phyloP scores from a whole-genome alignment of 1,284 basidiomycete species.

The Apiotrichum gamsii region DNA sequence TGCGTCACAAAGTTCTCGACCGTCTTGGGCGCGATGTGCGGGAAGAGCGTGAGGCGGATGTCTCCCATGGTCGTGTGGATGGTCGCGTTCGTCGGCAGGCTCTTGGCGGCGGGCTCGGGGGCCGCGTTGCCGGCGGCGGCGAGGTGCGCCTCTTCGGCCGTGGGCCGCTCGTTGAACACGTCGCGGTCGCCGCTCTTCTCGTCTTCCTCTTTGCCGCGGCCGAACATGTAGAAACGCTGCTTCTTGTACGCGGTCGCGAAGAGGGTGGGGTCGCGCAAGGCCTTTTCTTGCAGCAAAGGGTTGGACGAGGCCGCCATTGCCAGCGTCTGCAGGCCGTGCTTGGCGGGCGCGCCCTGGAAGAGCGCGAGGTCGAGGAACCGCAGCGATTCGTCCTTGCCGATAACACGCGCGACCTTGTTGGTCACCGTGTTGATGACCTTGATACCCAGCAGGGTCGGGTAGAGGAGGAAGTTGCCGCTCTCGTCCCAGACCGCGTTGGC shows the following conservation, averaged over 20 bases:
- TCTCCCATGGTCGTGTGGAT: slow-evolving; percentile 96
- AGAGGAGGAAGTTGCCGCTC: slow-evolving; percentile 86
- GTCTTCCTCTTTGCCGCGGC: slow-evolving; percentile 85
- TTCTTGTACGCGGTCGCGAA: slow-evolving; percentile 92
- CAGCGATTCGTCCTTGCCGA: slow-evolving; percentile 92
- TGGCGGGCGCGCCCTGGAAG: slow-evolving; percentile 89
- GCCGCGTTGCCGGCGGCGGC: slow-evolving; percentile 58
- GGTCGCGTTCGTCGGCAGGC: slow-evolving; percentile 56
- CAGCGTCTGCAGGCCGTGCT: slow-evolving; percentile 74
- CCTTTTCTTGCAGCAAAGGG: slow-evolving; percentile 80
- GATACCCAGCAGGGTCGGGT: slow-evolving; percentile 87
- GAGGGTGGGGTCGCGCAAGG: slow-evolving; percentile 78
- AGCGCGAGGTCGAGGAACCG: slow-evolving; percentile 82
- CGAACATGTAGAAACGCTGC: slow-evolving; percentile 95
- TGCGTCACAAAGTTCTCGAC: slow-evolving; percentile 98
- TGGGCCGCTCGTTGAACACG: slow-evolving; percentile 97
- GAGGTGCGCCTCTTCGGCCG: slow-evolving; percentile 90
- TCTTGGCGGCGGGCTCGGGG: slow-evolving; percentile 58
- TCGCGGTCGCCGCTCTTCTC: slow-evolving; percentile 84
- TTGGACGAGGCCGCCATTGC: slow-evolving; percentile 95
- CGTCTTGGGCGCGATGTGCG: slow-evolving; percentile 82
- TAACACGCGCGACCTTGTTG: slow-evolving; percentile 79
- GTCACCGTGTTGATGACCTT: slow-evolving; percentile 95
- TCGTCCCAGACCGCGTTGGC: slow-evolving; percentile 94
- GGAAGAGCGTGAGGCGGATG: slow-evolving; percentile 85